A percentile compares a stretch with the other conserved stretches of the same genome.
Evolutionary conservation across 2,329 filamentous ascomycete genomes (phyloP).

Genomic region (Paecilomyces fulvus): DNA sequence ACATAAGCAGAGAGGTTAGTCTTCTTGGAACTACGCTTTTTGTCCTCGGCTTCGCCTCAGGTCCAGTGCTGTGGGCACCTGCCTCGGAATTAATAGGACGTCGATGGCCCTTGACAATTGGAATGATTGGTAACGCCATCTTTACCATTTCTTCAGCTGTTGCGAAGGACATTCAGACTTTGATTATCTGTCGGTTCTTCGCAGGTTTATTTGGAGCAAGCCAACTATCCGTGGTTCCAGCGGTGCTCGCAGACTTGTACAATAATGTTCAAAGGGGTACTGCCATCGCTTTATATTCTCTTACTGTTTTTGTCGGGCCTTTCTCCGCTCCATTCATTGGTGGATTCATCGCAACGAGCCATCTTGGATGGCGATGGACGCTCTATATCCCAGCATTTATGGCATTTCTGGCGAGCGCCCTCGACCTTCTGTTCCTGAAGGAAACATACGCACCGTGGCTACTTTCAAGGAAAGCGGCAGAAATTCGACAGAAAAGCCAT

Average conservation of each 20-base stretch:
- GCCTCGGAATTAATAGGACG: constrained; percentile 53
- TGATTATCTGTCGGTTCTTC: constrained; percentile 41
- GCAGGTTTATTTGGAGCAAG: constrained; percentile 39
- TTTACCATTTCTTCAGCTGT: constrained; percentile 41
- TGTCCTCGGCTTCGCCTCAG: constrained; percentile 48
- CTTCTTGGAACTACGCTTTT: constrained; percentile 42
- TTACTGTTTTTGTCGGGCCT: constrained; percentile 42
- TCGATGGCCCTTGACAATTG: constrained; percentile 42
- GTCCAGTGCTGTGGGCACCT: constrained; percentile 56
- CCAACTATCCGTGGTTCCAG: constrained; percentile 37
- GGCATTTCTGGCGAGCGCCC: constrained; percentile 37
- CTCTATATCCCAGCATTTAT: constrained; percentile 36
- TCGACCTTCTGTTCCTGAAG: constrained; percentile 33
- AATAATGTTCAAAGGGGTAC: constrained; percentile 32
- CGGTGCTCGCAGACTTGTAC: constrained; percentile 42
- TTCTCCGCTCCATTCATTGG: constrained; percentile 44
- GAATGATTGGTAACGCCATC: constrained; percentile 34
- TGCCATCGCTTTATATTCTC: constrained; percentile 39
- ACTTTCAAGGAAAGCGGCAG: constrained; percentile 43
- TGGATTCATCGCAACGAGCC: constrained; percentile 42
- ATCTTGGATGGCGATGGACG: neutral
- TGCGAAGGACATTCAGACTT: constrained; percentile 32
- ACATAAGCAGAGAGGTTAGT: constrained; percentile 36
- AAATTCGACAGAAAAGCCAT: constrained; percentile 41
- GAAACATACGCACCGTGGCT: constrained; percentile 48